Evolutionary conservation across 2,329 filamentous ascomycete genomes (phyloP).

Genomic region (Annulohypoxylon truncatum): DNA sequence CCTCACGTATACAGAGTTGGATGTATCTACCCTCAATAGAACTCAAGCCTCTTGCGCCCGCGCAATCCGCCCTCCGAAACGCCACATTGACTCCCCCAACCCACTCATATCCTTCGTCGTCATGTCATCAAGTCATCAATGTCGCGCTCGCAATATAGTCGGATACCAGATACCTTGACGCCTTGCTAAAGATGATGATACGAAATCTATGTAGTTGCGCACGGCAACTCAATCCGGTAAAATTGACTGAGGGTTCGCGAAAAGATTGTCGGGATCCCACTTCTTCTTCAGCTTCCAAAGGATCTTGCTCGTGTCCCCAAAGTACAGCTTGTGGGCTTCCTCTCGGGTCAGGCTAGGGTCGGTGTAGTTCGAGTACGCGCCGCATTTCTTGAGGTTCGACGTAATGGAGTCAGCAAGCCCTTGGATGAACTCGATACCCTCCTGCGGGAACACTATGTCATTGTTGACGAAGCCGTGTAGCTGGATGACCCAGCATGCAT

Average conservation of each 20-base stretch:
- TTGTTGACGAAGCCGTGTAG: constrained; percentile 43
- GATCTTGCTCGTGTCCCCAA: constrained; percentile 32
- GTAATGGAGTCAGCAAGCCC: constrained; percentile 43
- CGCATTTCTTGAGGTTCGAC: constrained; percentile 22
- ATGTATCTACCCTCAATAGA: neutral
- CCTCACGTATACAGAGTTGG: neutral
- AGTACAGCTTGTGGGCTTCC: constrained; percentile 43
- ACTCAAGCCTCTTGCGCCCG: neutral
- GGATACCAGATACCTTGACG: neutral
- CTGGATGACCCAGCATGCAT: constrained; percentile 51
- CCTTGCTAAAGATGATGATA: neutral
- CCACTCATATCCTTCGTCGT: neutral
- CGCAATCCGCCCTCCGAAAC: neutral
- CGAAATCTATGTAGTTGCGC: neutral
- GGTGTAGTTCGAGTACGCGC: constrained; percentile 47
- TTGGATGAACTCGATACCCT: constrained; percentile 42
- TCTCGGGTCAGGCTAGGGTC: constrained; percentile 43
- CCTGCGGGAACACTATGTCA: constrained; percentile 31
- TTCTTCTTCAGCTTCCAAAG: constrained; percentile 42
- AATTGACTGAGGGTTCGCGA: constrained; percentile 47
- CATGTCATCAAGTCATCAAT: neutral
- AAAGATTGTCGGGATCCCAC: constrained; percentile 45
- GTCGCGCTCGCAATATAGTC: neutral
- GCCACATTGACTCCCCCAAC: neutral
- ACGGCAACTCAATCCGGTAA: neutral